phyloP scores from a whole-genome alignment of 371 early-diverging fungal genomes.

The Mortierella sp. region DNA sequence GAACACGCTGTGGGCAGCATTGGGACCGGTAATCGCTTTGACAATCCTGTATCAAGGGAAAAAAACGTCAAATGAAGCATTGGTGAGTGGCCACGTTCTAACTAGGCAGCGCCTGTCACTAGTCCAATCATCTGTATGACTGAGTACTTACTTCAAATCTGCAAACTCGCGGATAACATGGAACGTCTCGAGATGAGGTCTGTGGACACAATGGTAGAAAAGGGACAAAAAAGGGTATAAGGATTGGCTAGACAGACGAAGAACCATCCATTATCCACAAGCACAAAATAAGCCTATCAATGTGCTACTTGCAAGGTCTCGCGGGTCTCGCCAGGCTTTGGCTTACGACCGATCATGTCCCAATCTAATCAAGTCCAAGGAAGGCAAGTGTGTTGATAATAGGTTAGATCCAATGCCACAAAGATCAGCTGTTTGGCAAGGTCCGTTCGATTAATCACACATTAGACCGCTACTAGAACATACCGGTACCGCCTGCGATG shows the following conservation, averaged over 20 bases:
- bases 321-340: conserved; percentile 51
- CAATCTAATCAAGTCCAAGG: conserved; percentile 35
- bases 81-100: neutral
- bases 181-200: conserved; percentile 56
- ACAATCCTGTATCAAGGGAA: conserved; percentile 31
- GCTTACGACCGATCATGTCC: conserved; percentile 61
- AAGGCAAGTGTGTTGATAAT: neutral
- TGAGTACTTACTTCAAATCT: conserved; percentile 56
- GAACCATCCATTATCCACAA: neutral
- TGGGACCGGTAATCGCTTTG: conserved; percentile 57
- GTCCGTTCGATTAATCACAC: too few species aligned
- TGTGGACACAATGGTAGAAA: conserved; percentile 2
- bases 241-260: neutral
- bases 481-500: conserved; percentile 53
- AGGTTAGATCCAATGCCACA: neutral
- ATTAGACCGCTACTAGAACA: neutral
- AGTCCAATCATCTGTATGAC: too few species aligned
- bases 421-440: neutral
- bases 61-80: neutral
- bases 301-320: conserved; percentile 30
- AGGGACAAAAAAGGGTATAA: neutral
- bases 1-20: conserved; percentile 60
- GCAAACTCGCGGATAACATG: conserved; percentile 60
- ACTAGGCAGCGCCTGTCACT: too few species aligned
- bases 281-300: too few species aligned